Percentiles rank a stretch among this genome's conserved stretches.
Conservation (phyloP, 2,329 filamentous ascomycete genomes). For the Ceratocystiopsis minuta region DNA sequence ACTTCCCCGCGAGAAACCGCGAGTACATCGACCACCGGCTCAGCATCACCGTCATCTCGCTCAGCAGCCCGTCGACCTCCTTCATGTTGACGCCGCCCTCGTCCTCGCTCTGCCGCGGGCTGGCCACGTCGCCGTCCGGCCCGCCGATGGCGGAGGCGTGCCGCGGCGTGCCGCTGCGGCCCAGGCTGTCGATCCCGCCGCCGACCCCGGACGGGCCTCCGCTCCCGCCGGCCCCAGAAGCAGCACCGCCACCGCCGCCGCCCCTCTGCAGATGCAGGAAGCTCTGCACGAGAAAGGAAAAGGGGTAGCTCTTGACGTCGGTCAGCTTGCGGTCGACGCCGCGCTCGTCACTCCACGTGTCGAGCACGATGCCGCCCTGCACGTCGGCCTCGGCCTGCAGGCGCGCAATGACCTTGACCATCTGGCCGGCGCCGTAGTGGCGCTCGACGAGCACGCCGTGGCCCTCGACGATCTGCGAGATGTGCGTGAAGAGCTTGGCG, state of each 20-base stretch:
- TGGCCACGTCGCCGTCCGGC: conserved; percentile 20
- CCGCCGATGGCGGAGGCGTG: conserved; percentile 55
- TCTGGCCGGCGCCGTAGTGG: conserved; percentile 83
- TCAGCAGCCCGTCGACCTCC: conserved; percentile 74
- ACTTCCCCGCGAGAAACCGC: conserved; percentile 75
- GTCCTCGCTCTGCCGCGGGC: conserved; percentile 53
- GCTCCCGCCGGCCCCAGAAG: too few species aligned
- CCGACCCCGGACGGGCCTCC: too few species aligned
- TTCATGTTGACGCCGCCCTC: conserved; percentile 95
- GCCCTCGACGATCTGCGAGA: conserved; percentile 86
- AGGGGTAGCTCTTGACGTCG: conserved; percentile 94
- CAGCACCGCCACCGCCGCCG: neutral
- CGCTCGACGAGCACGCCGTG: conserved; percentile 82
- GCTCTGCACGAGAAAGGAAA: conserved; percentile 91
- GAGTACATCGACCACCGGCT: conserved; percentile 85
- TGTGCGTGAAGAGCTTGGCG: conserved; percentile 89
- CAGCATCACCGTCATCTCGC: conserved; percentile 81
- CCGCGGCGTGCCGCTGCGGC: conserved; percentile 34
- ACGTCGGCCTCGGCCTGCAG: conserved; percentile 90
- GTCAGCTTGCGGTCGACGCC: conserved; percentile 71
- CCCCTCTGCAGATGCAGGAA: conserved; percentile 56
- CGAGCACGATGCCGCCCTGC: conserved; percentile 86
- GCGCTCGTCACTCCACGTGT: conserved; percentile 88
- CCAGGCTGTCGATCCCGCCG: too few species aligned
- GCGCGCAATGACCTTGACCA: conserved; percentile 84